Conservation (phyloP, 2,329 filamentous ascomycete species). For the Aspergillus candidus region DNA sequence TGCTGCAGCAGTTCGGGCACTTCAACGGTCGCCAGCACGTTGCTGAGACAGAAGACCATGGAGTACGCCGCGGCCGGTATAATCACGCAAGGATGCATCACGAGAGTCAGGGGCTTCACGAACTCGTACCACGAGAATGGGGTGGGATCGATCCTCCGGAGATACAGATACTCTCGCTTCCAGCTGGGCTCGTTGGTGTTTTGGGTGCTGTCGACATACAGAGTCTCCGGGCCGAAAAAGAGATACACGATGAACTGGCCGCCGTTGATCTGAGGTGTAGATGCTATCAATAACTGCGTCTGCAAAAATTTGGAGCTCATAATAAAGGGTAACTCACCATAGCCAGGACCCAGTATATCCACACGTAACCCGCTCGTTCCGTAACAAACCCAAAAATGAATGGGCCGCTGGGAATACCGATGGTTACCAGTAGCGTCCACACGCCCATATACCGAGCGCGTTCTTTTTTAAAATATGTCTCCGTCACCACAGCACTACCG, state of each 20-base stretch:
- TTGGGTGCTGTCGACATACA: conserved; percentile 39
- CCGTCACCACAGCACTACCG: conserved; percentile 53
- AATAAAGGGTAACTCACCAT: conserved; percentile 39
- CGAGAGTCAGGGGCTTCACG: conserved; percentile 46
- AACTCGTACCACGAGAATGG: conserved; percentile 48
- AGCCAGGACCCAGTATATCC: conserved; percentile 56
- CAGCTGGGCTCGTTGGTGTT: conserved; percentile 27
- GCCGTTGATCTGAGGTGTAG: conserved; percentile 44
- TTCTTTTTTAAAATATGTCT: conserved; percentile 53
- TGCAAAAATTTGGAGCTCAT: conserved; percentile 1
- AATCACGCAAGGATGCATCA: conserved; percentile 42
- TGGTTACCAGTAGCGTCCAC: conserved; percentile 50
- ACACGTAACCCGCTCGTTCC: conserved; percentile 49
- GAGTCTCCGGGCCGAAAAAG: conserved; percentile 51
- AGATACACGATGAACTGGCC: conserved; percentile 53
- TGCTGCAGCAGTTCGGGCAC: conserved; percentile 53
- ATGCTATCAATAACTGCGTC: conserved; percentile 9
- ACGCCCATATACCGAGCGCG: conserved; percentile 52
- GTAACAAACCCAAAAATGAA: conserved; percentile 43
- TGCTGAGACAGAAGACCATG: conserved; percentile 53
- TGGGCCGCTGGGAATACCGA: conserved; percentile 42
- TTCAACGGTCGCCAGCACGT: conserved; percentile 53
- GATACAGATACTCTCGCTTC: conserved; percentile 41
- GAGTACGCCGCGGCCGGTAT: conserved; percentile 52
- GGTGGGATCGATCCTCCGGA: conserved; percentile 48